phyloP scores from a whole-genome alignment of 352 stramenopile species.

The Phytophthora ramorum region DNA sequence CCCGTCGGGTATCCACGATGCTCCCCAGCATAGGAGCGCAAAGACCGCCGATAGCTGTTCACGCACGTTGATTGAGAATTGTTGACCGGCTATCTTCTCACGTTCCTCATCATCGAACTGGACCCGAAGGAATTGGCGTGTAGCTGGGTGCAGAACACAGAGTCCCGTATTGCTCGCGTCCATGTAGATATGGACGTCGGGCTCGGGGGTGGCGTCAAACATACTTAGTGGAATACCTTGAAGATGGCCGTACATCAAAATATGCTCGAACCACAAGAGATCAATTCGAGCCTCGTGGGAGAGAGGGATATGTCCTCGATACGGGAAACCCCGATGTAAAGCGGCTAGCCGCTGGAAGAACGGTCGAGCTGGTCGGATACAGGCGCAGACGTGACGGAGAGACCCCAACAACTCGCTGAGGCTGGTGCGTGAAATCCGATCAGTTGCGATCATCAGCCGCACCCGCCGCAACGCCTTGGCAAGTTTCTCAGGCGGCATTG shows the following conservation, averaged over 20 bases:
- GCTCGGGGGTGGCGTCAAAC: not conserved
- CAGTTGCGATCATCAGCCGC: not conserved
- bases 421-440: not conserved
- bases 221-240: not conserved
- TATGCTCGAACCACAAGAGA: slow-evolving; percentile 6
- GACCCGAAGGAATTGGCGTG: not conserved
- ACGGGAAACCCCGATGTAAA: not conserved
- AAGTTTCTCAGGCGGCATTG: slow-evolving; percentile 27
- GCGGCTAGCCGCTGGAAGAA: slow-evolving; percentile 2
- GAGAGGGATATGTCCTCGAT: not conserved
- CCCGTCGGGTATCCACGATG: not conserved
- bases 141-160: not conserved
- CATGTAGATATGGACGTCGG: slow-evolving; percentile 4
- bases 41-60: slow-evolving; percentile 4
- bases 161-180: not conserved
- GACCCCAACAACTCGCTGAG: not conserved
- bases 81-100: not conserved
- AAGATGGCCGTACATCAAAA: not conserved
- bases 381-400: slow-evolving; percentile 2
- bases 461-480: slow-evolving; percentile 5
- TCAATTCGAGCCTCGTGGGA: not conserved
- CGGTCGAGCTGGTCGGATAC: not conserved
- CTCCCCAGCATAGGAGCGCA: slow-evolving; percentile 1
- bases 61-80: slow-evolving; percentile 9
- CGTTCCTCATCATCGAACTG: slow-evolving; percentile 1